Evolutionary conservation across 768 basidiomycete genomes (phyloP).

Genomic region (Hygrocybe punicea): DNA sequence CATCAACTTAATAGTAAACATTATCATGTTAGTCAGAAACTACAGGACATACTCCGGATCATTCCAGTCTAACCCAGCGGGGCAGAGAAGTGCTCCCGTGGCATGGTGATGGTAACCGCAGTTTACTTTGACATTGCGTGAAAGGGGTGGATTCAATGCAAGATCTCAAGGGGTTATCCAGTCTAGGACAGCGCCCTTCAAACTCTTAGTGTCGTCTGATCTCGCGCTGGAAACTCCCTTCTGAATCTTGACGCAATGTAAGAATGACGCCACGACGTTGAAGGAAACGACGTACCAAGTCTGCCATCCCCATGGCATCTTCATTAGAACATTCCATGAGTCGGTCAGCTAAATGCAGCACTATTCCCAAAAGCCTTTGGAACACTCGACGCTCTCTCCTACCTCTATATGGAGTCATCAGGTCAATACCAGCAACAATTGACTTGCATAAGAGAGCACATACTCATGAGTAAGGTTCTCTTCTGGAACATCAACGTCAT

Average conservation of each 20-base stretch:
- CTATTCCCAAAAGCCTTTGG: not conserved
- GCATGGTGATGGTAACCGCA: conserved; percentile 15
- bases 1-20: not conserved
- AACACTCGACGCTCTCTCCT: not conserved
- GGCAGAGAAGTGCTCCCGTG: conserved; percentile 21
- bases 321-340: not conserved
- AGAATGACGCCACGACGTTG: not conserved
- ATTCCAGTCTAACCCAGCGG: conserved; percentile 20
- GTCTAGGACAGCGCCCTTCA: too few species aligned
- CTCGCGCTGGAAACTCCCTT: not conserved
- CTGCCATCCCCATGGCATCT: not conserved
- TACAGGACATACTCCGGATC: conserved; percentile 14
- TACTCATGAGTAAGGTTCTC: not conserved
- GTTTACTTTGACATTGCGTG: not conserved
- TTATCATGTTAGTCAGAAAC: not conserved
- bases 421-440: not conserved
- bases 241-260: not conserved
- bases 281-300: not conserved
- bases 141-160: too few species aligned
- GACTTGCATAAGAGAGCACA: not conserved
- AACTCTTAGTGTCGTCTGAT: not conserved
- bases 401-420: not conserved
- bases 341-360: not conserved
- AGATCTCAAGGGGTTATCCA: too few species aligned
- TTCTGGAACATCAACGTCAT: not conserved